Evolutionary conservation across 352 stramenopile genomes (phyloP).

Genomic region (Pythium rishiriense): DNA sequence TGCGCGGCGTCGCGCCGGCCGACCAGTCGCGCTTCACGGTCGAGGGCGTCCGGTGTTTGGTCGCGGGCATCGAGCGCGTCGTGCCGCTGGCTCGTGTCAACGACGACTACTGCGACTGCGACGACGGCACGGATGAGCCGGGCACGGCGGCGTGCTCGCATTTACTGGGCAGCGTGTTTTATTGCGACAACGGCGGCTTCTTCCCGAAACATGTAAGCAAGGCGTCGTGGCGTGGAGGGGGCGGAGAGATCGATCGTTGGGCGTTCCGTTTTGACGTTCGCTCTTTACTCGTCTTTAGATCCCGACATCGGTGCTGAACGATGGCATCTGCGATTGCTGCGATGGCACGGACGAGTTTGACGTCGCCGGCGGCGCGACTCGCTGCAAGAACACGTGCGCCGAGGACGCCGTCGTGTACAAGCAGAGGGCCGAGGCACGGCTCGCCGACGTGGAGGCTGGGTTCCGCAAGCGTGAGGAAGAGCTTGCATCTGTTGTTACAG

Average conservation of each 20-base stretch:
- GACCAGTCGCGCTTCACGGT: conserved; percentile 32
- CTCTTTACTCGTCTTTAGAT: conserved; percentile 33
- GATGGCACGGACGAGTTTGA: conserved; percentile 93
- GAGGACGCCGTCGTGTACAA: conserved; percentile 38
- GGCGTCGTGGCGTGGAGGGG: not conserved
- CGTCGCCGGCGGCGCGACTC: not conserved
- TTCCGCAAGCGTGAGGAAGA: conserved; percentile 48
- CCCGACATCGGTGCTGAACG: conserved; percentile 85
- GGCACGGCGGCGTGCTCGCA: conserved; percentile 82
- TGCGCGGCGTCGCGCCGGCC: conserved; percentile 44
- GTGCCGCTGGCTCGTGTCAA: conserved; percentile 70
- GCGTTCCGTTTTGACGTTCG: not conserved
- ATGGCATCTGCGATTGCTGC: conserved; percentile 98
- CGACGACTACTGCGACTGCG: conserved; percentile 95
- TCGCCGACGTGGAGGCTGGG: conserved; percentile 46
- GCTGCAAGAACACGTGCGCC: conserved; percentile 55
- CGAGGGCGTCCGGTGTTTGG: conserved; percentile 34
- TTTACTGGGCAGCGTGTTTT: conserved; percentile 48
- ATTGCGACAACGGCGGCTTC: conserved; percentile 72
- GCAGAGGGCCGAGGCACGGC: conserved; percentile 33
- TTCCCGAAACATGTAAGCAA: conserved; percentile 52
- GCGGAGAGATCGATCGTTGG: not conserved
- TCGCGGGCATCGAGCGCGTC: conserved; percentile 31
- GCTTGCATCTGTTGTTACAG: conserved; percentile 41
- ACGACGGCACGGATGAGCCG: conserved; percentile 88